phyloP scores from a whole-genome alignment of 2,329 filamentous ascomycete genomes.

The Curvularia eragrostidis region DNA sequence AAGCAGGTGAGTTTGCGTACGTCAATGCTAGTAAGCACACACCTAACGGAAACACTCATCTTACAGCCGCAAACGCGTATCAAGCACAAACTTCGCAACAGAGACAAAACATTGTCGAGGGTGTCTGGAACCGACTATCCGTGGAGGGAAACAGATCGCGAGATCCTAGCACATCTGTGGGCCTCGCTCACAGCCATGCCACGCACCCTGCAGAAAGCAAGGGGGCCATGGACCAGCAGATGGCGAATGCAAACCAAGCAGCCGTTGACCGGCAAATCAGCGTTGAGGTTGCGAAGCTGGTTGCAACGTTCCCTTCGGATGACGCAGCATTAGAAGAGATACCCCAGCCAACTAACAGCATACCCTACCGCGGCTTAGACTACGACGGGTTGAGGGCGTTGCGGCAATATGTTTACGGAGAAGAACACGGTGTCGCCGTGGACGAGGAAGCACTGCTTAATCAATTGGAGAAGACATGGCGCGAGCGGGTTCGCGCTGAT shows the following conservation, averaged over 20 bases:
- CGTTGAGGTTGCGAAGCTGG: constrained; percentile 38
- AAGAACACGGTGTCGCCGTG: constrained; percentile 29
- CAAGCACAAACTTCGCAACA: constrained; percentile 21
- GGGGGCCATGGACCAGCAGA: constrained; percentile 29
- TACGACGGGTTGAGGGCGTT: constrained; percentile 40
- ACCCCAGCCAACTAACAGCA: constrained; percentile 26
- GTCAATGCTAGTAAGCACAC: constrained; percentile 20
- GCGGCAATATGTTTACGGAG: constrained; percentile 41
- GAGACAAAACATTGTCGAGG: constrained; percentile 29
- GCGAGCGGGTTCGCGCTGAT: constrained; percentile 39
- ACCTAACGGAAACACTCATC: constrained; percentile 14
- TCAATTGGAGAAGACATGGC: constrained; percentile 40
- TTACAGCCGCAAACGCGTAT: constrained; percentile 15
- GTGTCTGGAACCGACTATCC: constrained; percentile 33
- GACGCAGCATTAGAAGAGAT: constrained; percentile 29
- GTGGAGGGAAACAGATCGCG: constrained; percentile 25
- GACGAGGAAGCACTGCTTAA: constrained; percentile 43
- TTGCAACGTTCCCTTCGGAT: constrained; percentile 37
- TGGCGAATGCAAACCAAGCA: constrained; percentile 30
- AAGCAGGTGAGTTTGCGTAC: constrained; percentile 22
- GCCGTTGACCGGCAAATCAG: constrained; percentile 36
- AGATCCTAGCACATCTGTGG: constrained; percentile 18
- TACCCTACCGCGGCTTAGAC: constrained; percentile 40
- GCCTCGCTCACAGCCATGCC: background rate
- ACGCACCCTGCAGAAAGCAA: constrained; percentile 23